Base-by-base conservation (phyloP, 805 yeast genomes). In the Kazachstania kunashirensis region DNA sequence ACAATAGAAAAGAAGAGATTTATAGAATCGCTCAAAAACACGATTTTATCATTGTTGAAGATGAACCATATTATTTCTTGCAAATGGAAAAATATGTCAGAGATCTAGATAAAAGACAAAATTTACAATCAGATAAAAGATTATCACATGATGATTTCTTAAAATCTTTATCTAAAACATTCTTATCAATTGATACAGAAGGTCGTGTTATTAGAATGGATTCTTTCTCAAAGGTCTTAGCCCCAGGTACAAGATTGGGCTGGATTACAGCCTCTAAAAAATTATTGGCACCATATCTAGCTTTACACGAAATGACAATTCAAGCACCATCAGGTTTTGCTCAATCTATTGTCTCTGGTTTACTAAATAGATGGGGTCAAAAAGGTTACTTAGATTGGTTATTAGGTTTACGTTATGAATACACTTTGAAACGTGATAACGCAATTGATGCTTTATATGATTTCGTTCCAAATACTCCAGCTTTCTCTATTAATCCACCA, bases 1-100 rank as follows among this genome's bases (percentile, higher is more conserved):
- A 53, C 19, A 88, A 84, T 52, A 77, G 97, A 66, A 83, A 96
- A 65, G 58, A 63, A 43, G 74, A 70, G 39, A 72, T 92, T 47
- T 88, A 86, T 63, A 70, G 73, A 43, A 56, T 89, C 44, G 89
- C 94, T 24, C 78, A 75, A 55, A 79, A 84, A 65, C 82, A 86
- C 60, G 96, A 92, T 63, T 70, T 89, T 56, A 52, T 89, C 38
- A 79, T 89, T 48, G 60, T 89, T 36, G 98, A 89, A 66, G 98
- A 89, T 61, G 98, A 92, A 65, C 98, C 98, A 38, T 89, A 89
- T 75, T 89, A 84, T 69, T 89, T 85, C 68, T 68, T 89, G 58
- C 98, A 89, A 65, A 85, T 89, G 94, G 89, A 82, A 41, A 57
- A 71, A 33, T 92, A 84, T 67, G 65, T 74, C 17, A 47, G 53